phyloP scores from a whole-genome alignment of 1,284 basidiomycete species.

The Tylopilus orsonianus region DNA sequence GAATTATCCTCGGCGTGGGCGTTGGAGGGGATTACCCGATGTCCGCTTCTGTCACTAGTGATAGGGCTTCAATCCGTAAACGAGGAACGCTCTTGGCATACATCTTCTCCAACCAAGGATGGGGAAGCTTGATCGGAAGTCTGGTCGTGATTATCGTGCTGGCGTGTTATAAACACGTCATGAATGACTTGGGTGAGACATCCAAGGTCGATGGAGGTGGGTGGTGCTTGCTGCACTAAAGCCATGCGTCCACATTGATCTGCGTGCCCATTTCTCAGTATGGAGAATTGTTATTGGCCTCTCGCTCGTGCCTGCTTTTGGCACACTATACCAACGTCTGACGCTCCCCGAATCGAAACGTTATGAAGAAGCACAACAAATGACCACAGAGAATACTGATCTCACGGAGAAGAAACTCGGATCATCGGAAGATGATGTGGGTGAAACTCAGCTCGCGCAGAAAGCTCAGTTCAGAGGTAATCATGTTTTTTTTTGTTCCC shows the following conservation, averaged over 20 bases:
- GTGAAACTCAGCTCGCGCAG: conserved; percentile 20
- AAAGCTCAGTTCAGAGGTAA: conserved; percentile 42
- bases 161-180: conserved; percentile 63
- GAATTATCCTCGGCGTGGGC: conserved; percentile 72
- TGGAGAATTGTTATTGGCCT: conserved; percentile 54
- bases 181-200: conserved; percentile 55
- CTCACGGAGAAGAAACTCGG: conserved; percentile 34
- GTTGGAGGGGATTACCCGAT: conserved; percentile 86
- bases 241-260: conserved; percentile 7
- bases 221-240: conserved; percentile 12
- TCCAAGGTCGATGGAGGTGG: conserved; percentile 67
- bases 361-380: conserved; percentile 45
- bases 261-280: conserved; percentile 38
- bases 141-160: conserved; percentile 71
- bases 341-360: conserved; percentile 71
- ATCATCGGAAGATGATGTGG: conserved; percentile 6
- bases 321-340: conserved; percentile 70
- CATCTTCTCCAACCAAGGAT: conserved; percentile 76
- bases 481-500: neutral
- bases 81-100: conserved; percentile 74
- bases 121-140: conserved; percentile 69
- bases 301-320: conserved; percentile 57
- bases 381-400: conserved; percentile 30
- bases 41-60: conserved; percentile 69
- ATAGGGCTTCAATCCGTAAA: conserved; percentile 66